Conservation (phyloP, 2,329 filamentous ascomycete species). For the Seiridium cupressi region DNA sequence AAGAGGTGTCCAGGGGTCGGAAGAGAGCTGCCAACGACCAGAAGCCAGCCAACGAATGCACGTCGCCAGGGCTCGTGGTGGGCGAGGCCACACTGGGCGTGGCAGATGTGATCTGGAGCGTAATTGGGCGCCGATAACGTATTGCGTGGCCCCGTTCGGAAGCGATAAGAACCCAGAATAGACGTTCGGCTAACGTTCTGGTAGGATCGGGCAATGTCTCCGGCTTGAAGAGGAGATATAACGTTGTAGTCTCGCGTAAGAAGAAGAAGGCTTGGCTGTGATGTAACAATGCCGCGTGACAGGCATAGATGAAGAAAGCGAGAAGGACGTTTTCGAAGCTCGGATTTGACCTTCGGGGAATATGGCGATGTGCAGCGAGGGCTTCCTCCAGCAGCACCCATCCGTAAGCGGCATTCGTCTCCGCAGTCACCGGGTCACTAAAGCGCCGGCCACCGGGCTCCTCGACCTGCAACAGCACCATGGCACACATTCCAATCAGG, state of each 20-base stretch:
- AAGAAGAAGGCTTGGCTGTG: constrained; percentile 44
- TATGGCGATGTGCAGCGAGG: constrained; percentile 30
- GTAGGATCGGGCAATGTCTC: constrained; percentile 22
- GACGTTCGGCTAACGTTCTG: constrained; percentile 27
- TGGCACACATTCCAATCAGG: constrained; percentile 36
- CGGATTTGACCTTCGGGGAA: constrained; percentile 31
- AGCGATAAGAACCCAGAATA: constrained; percentile 43
- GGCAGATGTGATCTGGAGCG: constrained; percentile 37
- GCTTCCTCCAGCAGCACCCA: constrained; percentile 35
- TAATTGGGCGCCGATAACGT: constrained; percentile 41
- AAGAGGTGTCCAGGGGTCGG: constrained; percentile 38
- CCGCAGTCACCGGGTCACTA: constrained; percentile 27
- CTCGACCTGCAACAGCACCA: constrained; percentile 40
- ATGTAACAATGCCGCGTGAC: constrained; percentile 38
- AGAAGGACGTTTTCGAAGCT: constrained; percentile 37
- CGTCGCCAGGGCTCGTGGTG: constrained; percentile 22
- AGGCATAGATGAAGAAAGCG: constrained; percentile 43
- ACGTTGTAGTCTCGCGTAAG: constrained; percentile 40
- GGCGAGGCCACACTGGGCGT: constrained; percentile 23
- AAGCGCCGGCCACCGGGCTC: constrained; percentile 29
- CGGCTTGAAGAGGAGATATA: constrained; percentile 32
- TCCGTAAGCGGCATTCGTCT: constrained; percentile 36
- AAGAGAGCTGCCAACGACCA: constrained; percentile 39
- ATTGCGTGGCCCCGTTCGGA: constrained; percentile 44
- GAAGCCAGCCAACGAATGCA: constrained; percentile 31